These are phyloP conservation scores for Stipa capillata DNA, from an alignment of 176 grass and related monocot genomes.

Conservation along the genomic window DNA sequence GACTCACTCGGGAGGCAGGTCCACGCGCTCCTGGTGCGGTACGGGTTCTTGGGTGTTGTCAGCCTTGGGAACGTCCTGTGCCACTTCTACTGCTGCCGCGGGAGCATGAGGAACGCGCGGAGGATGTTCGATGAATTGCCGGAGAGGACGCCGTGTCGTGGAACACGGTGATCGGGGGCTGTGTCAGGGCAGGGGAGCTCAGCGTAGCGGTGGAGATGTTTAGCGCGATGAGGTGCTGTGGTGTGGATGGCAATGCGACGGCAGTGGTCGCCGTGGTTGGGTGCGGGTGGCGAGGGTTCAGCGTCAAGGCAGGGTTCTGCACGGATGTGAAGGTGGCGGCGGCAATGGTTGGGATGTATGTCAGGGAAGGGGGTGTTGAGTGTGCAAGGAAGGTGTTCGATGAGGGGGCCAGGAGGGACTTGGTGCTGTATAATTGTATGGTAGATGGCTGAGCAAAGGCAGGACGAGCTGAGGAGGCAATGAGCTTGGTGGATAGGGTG, in stretches of 20 bases:
- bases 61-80: constrained; percentile 47
- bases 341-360: constrained; percentile 41
- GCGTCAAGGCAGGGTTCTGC: constrained; percentile 28
- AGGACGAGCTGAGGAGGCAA: constrained; percentile 33
- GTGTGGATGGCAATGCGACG: not conserved
- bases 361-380: not conserved
- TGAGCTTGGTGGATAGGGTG: constrained; percentile 33
- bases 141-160: constrained; percentile 28
- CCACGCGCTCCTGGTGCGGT: constrained; percentile 26
- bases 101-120: not conserved
- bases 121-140: constrained; percentile 42
- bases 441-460: constrained; percentile 53
- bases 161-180: constrained; percentile 49
- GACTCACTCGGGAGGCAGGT: constrained; percentile 29
- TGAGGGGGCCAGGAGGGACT: constrained; percentile 17
- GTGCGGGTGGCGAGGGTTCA: constrained; percentile 18
- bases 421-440: constrained; percentile 67
- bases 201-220: constrained; percentile 13
- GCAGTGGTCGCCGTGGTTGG: constrained; percentile 4
- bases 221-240: not conserved
- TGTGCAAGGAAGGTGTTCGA: constrained; percentile 38
- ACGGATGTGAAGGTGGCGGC: constrained; percentile 33
- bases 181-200: constrained; percentile 5
- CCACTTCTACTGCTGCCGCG: constrained; percentile 40
- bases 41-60: constrained; percentile 26